Base-by-base conservation (phyloP, 2,329 filamentous ascomycete genomes). In the Rugonectria rugulosa region DNA sequence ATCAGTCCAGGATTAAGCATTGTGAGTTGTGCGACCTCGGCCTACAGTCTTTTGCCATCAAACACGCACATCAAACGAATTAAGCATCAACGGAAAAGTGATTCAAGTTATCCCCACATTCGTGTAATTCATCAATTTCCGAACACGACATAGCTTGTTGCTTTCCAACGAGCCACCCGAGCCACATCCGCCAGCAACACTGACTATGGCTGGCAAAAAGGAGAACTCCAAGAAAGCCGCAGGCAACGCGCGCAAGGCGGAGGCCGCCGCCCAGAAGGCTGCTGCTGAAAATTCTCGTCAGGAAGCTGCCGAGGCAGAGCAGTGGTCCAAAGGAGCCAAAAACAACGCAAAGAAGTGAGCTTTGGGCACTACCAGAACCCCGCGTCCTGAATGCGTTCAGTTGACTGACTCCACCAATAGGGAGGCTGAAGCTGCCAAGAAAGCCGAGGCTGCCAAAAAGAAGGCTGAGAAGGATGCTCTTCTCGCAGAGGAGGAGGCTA, bases 211-310 rank as follows among this genome's bases (percentile, higher is more conserved):
- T 23, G 84, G 82, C 66, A 91, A 90, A 76, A 93, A 90, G 75
- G 84, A 96, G 61, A 92, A 90, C 77, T 89, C 83, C 73, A 98
- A 97, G 78, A 98, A 98, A 80, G 92, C 79, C 3, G 86, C 88
- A 8, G 95, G 94, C 62, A 92, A 97, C 75, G 92, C 93, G 60
- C 85, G 92, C 77, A 98, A 99, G 82, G 92, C 92, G 60, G 92
- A 97, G 43, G 88, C 87, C 3, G 94, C 92, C 1, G 90, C 91
- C 8, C 77, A 83, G 53, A 98, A 98, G 77, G 82, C 88, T 56
- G 91, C 91, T 0, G 86, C 75, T 3, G 87, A 88, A 56, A 84
- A 91, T 32, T 77, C 83, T 31, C 88, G 88, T 75, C 83, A 80
- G 49, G 86, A 86, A 5, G 84, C 80, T 3, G 85, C 75, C 23